phyloP scores from a whole-genome alignment of 768 basidiomycete genomes.

The Serendipita sp. region DNA sequence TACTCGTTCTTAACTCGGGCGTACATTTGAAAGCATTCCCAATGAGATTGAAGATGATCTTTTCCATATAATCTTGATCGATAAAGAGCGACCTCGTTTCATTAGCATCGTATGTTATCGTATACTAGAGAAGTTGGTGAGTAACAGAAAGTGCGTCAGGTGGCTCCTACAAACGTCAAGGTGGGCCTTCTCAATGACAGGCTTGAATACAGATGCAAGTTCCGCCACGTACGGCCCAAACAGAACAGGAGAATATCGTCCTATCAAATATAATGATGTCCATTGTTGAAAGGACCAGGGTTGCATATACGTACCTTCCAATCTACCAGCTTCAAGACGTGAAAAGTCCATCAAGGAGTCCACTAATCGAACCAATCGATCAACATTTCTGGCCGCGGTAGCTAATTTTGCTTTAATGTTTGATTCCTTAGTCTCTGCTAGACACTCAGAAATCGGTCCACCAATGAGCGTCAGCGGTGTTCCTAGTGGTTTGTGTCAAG shows the following conservation, averaged over 20 bases:
- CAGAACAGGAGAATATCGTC: constrained; percentile 20
- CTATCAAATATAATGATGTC: constrained; percentile 11
- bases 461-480: constrained; percentile 19
- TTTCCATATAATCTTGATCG: constrained; percentile 19
- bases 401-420: constrained; percentile 14
- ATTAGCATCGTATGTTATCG: constrained; percentile 18
- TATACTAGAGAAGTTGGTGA: constrained; percentile 15
- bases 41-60: constrained; percentile 22
- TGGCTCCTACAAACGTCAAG: constrained; percentile 2
- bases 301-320: constrained; percentile 9
- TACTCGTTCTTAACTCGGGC: constrained; percentile 7
- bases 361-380: constrained; percentile 22
- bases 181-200: constrained; percentile 20
- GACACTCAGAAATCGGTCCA: constrained; percentile 17
- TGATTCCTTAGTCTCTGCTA: constrained; percentile 10
- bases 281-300: no score
- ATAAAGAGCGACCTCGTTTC: constrained; percentile 17
- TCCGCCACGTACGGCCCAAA: constrained; percentile 20
- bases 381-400: constrained; percentile 20
- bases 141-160: no score
- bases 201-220: constrained; percentile 22
- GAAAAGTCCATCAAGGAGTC: constrained; percentile 27
- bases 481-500: not conserved
- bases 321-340: constrained; percentile 22
- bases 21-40: constrained; percentile 24